These are phyloP conservation scores for Trifolium subterraneum DNA, from an alignment of 306 rosid genomes.

Conservation along the genomic window DNA sequence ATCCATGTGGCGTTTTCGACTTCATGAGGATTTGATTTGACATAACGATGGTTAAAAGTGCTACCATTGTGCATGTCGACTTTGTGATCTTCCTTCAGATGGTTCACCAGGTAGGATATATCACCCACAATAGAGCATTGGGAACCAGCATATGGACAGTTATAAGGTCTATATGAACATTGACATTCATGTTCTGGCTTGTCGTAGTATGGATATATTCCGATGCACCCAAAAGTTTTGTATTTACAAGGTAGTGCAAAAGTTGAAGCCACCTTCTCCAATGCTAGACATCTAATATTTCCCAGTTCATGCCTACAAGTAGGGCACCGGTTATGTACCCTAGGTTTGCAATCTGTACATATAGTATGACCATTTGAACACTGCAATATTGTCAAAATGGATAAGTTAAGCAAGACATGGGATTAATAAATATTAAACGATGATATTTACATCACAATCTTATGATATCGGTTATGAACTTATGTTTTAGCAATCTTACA, in stretches of 20 bases:
- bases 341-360: conserved; percentile 93
- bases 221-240: conserved; percentile 76
- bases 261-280: conserved; percentile 96
- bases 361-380: conserved; percentile 95
- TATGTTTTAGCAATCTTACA: too few relatives aligned
- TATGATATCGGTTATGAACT: too few relatives aligned
- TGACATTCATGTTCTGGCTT: conserved; percentile 91
- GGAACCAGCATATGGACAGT: conserved; percentile 96
- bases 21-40: conserved; percentile 94
- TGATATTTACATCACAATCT: conserved; percentile 10
- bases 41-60: conserved; percentile 95
- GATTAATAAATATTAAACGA: conserved; percentile 1
- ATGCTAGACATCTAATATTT: conserved; percentile 89
- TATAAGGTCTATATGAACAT: conserved; percentile 77
- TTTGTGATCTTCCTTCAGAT: conserved; percentile 88
- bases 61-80: conserved; percentile 97
- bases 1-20: conserved; percentile 99
- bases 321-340: conserved; percentile 96
- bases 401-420: conserved; percentile 23
- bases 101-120: conserved; percentile 80
- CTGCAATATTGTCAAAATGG: conserved; percentile 51
- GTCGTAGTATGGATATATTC: conserved; percentile 92
- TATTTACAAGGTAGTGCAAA: conserved; percentile 94
- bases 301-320: conserved; percentile 96
- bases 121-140: conserved; percentile 82